Conservation (phyloP, 2,329 filamentous ascomycete genomes). For the Claviceps fusiformis region DNA sequence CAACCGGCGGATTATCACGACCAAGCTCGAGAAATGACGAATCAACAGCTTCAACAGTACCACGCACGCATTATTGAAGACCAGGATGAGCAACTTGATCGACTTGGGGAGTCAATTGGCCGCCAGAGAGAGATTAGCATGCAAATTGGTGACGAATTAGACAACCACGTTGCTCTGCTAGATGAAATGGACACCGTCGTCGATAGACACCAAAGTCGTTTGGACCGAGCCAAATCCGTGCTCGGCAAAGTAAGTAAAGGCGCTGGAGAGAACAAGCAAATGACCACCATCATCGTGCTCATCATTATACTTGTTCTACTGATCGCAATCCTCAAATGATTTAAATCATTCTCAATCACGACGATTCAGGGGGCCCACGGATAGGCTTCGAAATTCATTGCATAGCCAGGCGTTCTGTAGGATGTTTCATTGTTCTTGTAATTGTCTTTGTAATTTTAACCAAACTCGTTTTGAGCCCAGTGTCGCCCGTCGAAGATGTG, state of each 20-base stretch:
- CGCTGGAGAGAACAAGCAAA: slow-evolving; percentile 76
- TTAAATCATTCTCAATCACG: background rate
- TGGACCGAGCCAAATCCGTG: slow-evolving; percentile 61
- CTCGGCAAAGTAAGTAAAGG: slow-evolving; percentile 59
- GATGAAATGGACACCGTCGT: slow-evolving; percentile 78
- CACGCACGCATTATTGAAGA: slow-evolving; percentile 71
- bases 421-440: background rate
- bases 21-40: slow-evolving; percentile 49
- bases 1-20: slow-evolving; percentile 44
- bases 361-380: background rate
- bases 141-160: slow-evolving; percentile 91
- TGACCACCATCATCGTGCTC: slow-evolving; percentile 66
- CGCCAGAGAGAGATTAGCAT: slow-evolving; percentile 86
- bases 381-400: background rate
- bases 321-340: slow-evolving; percentile 67
- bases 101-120: slow-evolving; percentile 70
- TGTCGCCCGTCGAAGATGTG: background rate
- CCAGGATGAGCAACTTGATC: slow-evolving; percentile 88
- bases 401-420: background rate
- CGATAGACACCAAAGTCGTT: slow-evolving; percentile 63
- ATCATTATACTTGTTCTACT: slow-evolving; percentile 72
- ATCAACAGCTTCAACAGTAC: slow-evolving; percentile 76
- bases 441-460: background rate
- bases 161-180: slow-evolving; percentile 75
- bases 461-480: background rate